Base-by-base conservation (phyloP, 2,329 filamentous ascomycete species). In the Diaporthe citriasiana region DNA sequence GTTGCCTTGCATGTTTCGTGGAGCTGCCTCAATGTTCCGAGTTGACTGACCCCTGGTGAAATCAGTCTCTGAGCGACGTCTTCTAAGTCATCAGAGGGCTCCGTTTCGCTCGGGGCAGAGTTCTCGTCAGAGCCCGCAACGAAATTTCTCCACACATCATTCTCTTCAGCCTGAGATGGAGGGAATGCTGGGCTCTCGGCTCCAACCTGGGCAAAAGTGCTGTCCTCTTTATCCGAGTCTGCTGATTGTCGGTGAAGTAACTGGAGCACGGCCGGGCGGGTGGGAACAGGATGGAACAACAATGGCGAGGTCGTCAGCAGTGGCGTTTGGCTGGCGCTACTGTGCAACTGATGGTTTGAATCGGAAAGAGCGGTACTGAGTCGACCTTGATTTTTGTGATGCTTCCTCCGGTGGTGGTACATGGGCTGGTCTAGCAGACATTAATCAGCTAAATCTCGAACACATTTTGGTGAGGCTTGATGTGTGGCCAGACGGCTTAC, bases 171-270 rank as follows among this genome's bases (percentile, higher is more conserved):
- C 50, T 78, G 75, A 12, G 78, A 78, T 5, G 72, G n/a, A 9
- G 78, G 72, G 2, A 80, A 63, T 0, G 74, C 66, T 0, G 77
- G 75, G 4, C 47, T 47, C 8, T 42, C 66, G 17, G 57, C 60
- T 25, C 79, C 79, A 69, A 79, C 72, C 47, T 77, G 78, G 15
- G 79, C 81, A 12, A 78, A 33, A 12, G 70, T 77, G 38, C 79
- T 82, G 25, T 73, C 76, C 13, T 74, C 77, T 22, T 75, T 70
- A 19, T 77, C 76, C 12, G 76, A 78, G 40, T 76, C 76, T 4
- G 71, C 53, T 17, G 63, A 60, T 4, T 59, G 63, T 40, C 27
- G 74, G 47, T 25, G 76, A 45, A 27, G 57, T 40, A 42, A 51
- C 30, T 38, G 76, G 50, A 70, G 33, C 27, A 70, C 38, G 57